Evolutionary conservation across 2,329 filamentous ascomycete genomes (phyloP), one percentile per base, ranked within the genome.

Genomic region (Colletotrichum endophyticum): DNA sequence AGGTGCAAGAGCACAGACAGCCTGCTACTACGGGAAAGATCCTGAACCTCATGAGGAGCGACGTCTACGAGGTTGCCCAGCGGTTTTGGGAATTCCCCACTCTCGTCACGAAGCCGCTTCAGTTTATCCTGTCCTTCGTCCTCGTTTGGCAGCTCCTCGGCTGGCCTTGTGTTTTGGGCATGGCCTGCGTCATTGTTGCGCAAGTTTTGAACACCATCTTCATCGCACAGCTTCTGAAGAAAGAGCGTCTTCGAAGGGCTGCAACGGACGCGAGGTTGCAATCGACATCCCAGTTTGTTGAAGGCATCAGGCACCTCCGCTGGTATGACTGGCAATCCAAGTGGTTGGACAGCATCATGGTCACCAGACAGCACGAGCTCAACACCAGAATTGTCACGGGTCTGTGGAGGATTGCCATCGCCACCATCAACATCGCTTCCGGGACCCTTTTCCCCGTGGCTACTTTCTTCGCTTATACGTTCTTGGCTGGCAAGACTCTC

Each of bases 21-120:
- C 91, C 94, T 3, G 95, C 96, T 0, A 95, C 95, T 0, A 96
- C 96, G 85, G 96, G 96, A 9, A 98, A 98, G 82, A 97, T 98
- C 68, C 90, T 98, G 77, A 98, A 98, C 80, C 85, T 98, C 3
- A 94, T 98, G 88, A 93, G 95, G 66, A 92, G 91, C 75, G 95
- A 97, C 82, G 95, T 94, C 0, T 97, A 96, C 81, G 94, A 96
- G 82, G 92, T 96, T 53, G 91, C 95, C 4, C 95, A 96, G 81
- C 87, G 94, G 59, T 97, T 98, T 80, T 98, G 96, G 96, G 96
- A 98, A 76, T 94, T 97, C 69, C 90, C 94, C 3, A 88, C 88
- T n/a, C 86, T 98, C 3, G 86, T 98, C 56, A 93, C 93, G 5
- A 95, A 94, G 77, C 96, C 96, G 0, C 84, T 97, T 19, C 94